Evolutionary conservation across 768 basidiomycete species (phyloP), one percentile per base, ranked within the genome.

Genomic region (Lactarius trivialis): DNA sequence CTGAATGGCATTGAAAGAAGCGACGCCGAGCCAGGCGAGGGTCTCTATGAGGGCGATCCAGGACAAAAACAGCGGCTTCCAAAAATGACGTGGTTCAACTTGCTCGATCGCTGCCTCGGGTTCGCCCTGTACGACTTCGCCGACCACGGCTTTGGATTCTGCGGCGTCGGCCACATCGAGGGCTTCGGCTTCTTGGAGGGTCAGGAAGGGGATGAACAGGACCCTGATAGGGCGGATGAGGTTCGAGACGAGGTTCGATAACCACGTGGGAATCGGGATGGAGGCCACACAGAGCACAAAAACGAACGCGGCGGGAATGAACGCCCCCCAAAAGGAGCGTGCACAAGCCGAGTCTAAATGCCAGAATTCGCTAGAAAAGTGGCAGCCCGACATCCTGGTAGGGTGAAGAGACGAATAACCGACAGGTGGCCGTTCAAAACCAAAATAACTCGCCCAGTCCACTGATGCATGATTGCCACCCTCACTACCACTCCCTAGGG

Each of bases 61-160:
- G 0, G 79, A 76, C 50, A 89, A 79, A n/a, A 82, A 66, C 49
- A 84, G 64, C 2, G 84, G 82, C 43, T 82, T 81, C 85, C 87
- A 88, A 8, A 86, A 74, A 0, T 83, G 81, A 21, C 45, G 32
- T 15, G 45, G 30, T n/a, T 39, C 57, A 32, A 41, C 43, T 48
- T 63, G 43, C 17, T 41, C 32, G 3, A 17, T 39, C 14, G 77
- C 74, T 1, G 61, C 48, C 7, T 49, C 50, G n/a, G 57, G 30
- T n/a, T 54, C 63, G 15, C 4, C 45, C 6, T 30, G 59, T 28
- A 19, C 45, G 24, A 26, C 49, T 30, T 60, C 59, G 17, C 32
- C 50, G 6, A 52, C 9, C 32, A 51, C 32, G n/a, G 45, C 59
- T 7, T 52, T 53, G 36, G 58, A 37, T 15, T 41, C 55, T 21